These are phyloP conservation scores for Fusarium napiforme DNA, from an alignment of 2,329 filamentous ascomycete genomes.

Conservation along the genomic window DNA sequence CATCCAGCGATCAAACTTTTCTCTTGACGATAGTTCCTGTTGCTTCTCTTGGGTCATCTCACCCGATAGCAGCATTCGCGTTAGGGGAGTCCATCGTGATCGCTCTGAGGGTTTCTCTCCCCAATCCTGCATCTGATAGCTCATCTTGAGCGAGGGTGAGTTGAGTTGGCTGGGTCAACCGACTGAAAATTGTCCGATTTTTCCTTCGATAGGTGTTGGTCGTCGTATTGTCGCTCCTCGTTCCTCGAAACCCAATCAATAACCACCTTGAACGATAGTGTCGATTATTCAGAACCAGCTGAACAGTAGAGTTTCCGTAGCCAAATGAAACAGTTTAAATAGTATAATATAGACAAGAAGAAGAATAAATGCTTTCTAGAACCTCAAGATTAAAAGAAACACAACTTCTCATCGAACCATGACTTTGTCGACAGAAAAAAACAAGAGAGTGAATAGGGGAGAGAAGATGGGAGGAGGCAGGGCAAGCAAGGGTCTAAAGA, in stretches of 20 bases:
- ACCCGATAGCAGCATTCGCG: constrained; percentile 83
- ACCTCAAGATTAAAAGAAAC: constrained; percentile 32
- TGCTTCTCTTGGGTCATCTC: constrained; percentile 82
- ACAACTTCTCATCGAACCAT: constrained; percentile 39
- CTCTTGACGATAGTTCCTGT: constrained; percentile 72
- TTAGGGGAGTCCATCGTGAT: constrained; percentile 84
- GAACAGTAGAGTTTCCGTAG: constrained; percentile 12
- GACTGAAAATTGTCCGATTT: not conserved
- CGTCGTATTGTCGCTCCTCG: not conserved
- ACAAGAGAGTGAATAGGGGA: constrained; percentile 6
- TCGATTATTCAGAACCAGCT: constrained; percentile 39
- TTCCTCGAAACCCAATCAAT: not conserved
- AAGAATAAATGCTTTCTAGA: constrained; percentile 45
- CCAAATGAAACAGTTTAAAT: constrained; percentile 3
- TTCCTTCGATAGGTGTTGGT: not conserved
- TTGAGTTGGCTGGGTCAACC: not conserved
- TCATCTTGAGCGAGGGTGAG: constrained; percentile 39
- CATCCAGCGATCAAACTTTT: constrained; percentile 88
- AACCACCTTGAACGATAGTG: not conserved
- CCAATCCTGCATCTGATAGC: constrained; percentile 43
- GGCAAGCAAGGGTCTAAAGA: constrained; percentile 24
- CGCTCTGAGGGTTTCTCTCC: constrained; percentile 68
- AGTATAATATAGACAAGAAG: constrained; percentile 41
- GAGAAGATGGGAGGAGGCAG: not conserved
- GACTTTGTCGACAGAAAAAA: not conserved